Evolutionary conservation across 208 protist genomes (phyloP).

Genomic region (Eutreptiella sp.): DNA sequence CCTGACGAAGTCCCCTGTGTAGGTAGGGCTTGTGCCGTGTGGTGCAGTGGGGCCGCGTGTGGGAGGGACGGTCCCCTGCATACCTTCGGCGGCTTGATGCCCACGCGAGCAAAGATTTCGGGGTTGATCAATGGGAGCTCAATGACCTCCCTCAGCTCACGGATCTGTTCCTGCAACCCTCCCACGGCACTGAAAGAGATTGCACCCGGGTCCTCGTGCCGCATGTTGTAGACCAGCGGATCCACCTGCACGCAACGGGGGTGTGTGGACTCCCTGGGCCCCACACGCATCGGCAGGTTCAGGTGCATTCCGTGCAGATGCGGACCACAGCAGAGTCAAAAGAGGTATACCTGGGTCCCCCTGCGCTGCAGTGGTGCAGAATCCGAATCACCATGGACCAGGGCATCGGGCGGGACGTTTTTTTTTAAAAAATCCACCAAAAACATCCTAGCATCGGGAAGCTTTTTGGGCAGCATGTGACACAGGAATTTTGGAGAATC

Average conservation of each 20-base stretch:
- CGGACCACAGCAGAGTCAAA: too few relatives aligned
- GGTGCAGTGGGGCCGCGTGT: too few relatives aligned
- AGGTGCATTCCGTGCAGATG: too few relatives aligned
- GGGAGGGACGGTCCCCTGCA: slow-evolving; percentile 17
- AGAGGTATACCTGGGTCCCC: too few relatives aligned
- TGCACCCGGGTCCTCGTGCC: slow-evolving; percentile 87
- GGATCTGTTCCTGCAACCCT: slow-evolving; percentile 95
- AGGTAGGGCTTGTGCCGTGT: too few relatives aligned
- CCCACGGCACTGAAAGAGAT: slow-evolving; percentile 92
- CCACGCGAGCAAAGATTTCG: slow-evolving; percentile 97
- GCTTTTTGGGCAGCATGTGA: too few relatives aligned
- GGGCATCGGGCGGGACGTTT: too few relatives aligned
- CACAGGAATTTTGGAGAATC: too few relatives aligned
- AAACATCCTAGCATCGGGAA: too few relatives aligned
- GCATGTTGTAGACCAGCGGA: slow-evolving; percentile 98
- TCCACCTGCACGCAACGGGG: slow-evolving; percentile 74
- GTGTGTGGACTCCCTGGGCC: background rate
- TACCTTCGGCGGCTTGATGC: slow-evolving; percentile 98
- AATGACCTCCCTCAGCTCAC: slow-evolving; percentile 97
- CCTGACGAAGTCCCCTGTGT: too few relatives aligned
- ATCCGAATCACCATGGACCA: too few relatives aligned
- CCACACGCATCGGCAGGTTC: background rate
- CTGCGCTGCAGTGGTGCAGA: too few relatives aligned
- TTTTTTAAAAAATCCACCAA: slow-evolving; percentile 20
- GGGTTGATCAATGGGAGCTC: slow-evolving; percentile 98